phyloP scores from a whole-genome alignment of 352 stramenopile species.

The Globisporangium parvum region DNA sequence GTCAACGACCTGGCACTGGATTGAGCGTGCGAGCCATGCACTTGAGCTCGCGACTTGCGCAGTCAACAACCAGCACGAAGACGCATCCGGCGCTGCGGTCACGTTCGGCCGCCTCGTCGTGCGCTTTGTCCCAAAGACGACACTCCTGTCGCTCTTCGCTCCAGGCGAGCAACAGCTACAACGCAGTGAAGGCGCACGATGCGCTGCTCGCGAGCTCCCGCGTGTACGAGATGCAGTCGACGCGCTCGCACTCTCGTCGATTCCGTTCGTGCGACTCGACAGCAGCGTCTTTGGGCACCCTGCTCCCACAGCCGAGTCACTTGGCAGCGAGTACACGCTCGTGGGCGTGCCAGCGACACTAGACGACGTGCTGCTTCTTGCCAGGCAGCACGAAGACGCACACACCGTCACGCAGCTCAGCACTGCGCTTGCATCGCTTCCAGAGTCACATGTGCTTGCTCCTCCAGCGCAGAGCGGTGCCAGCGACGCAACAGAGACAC shows the following conservation, averaged over 20 bases:
- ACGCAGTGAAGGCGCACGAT: neutral
- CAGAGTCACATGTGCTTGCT: neutral
- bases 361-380: slow-evolving; percentile 13
- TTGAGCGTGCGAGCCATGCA: neutral
- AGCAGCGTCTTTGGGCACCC: neutral
- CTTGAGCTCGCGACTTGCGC: no score
- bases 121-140: no score
- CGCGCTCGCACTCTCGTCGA: neutral
- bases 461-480: neutral
- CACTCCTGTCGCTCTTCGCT: no score
- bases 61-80: no score
- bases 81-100: no score
- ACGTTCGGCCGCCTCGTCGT: no score
- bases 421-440: neutral
- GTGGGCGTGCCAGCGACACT: slow-evolving; percentile 6
- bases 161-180: neutral
- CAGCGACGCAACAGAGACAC: no score
- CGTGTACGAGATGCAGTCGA: neutral
- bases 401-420: slow-evolving; percentile 5
- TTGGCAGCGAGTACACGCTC: neutral
- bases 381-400: slow-evolving; percentile 9
- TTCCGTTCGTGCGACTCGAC: slow-evolving; percentile 3
- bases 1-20: neutral
- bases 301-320: no score
- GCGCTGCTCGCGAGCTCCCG: neutral